These are phyloP conservation scores for Coemansia sp. DNA, from an alignment of 192 early-diverging fungal species.

Conservation along the genomic window DNA sequence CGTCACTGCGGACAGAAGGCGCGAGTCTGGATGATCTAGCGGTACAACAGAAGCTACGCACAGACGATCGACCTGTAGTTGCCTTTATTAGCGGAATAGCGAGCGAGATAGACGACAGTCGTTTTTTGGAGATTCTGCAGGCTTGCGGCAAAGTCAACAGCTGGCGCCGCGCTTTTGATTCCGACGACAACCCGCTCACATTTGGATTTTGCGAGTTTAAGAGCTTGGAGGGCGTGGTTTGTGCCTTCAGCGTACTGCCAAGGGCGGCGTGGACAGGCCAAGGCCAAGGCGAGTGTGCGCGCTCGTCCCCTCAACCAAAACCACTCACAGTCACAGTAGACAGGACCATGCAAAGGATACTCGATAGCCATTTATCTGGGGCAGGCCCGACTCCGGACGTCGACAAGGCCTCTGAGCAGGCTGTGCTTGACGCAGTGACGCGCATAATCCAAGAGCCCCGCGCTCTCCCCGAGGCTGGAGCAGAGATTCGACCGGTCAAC, in stretches of 20 bases:
- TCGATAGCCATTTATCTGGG: neutral
- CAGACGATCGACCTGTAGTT: neutral
- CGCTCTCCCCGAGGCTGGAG: neutral
- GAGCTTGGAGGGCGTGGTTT: slow-evolving; percentile 8
- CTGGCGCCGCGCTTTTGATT: slow-evolving; percentile 27
- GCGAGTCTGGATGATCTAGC: neutral
- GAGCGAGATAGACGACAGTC: slow-evolving; percentile 18
- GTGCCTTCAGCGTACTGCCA: slow-evolving; percentile 24
- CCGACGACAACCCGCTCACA: slow-evolving; percentile 26
- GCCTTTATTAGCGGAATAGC: slow-evolving; percentile 34
- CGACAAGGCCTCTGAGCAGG: neutral
- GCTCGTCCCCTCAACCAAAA: neutral
- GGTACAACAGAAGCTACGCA: neutral
- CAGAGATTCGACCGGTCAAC: neutral
- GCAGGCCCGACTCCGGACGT: neutral
- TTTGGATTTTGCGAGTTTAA: slow-evolving; percentile 51
- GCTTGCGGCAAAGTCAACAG: slow-evolving; percentile 27
- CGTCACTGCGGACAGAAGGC: neutral
- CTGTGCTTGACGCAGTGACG: slow-evolving; percentile 1
- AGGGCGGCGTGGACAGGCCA: neutral
- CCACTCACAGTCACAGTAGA: slow-evolving; percentile 18
- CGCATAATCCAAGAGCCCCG: slow-evolving; percentile 2
- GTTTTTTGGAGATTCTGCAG: slow-evolving; percentile 26
- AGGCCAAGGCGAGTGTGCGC: slow-evolving; percentile 1
- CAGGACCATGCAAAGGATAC: neutral